Base-by-base conservation (phyloP, 345 rosid species). In the Noccaea caerulescens region DNA sequence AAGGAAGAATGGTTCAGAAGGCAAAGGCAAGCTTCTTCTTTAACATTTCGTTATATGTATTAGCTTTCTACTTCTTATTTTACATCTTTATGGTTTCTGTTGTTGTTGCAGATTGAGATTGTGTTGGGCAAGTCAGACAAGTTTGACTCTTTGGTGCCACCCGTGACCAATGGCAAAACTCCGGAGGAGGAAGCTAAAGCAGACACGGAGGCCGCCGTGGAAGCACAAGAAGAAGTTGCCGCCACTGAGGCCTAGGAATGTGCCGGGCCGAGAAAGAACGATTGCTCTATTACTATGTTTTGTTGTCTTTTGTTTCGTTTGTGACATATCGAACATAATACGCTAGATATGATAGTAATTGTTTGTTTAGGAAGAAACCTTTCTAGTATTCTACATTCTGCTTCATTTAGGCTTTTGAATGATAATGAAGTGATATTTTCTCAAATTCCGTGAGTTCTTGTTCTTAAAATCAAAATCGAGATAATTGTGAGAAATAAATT, bases 1-100 rank as follows among this genome's bases (percentile, higher is more conserved):
- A 84, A 79, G 97, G 98, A 46, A 82, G 83, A 32, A 43, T 88
- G 64, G 81, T 87, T 12, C 97, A 91, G 63, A 93, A 93, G 81
- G 97, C 97, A 7, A 91, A 93, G 94, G 98, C 85, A 55, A 54
- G 76, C 41, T 65, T 11, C 33, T 11, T 45, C 14, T 23, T 42
- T 13, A 14, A 3, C 4, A 50, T 42, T 1, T n/a, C 0, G 11
- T 32, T 53, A 11, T 37, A 7, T 9, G 30, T 27, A 27, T 27
- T 3, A 49, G 34, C 7, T 0, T 0, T 6, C 13, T 10, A 34
- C 1, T 14, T 14, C 5, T 8, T 30, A 44, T 9, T 59, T 51
- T 5, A 58, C 47, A 4, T 12, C 2, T 0, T 8, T 51, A 34
- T 5, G 46, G 6, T 8, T 64, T 7, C 10, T 43, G 7, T 13